Base-by-base conservation (phyloP, 441 rosid genomes). In the Populus trichocarpa region DNA sequence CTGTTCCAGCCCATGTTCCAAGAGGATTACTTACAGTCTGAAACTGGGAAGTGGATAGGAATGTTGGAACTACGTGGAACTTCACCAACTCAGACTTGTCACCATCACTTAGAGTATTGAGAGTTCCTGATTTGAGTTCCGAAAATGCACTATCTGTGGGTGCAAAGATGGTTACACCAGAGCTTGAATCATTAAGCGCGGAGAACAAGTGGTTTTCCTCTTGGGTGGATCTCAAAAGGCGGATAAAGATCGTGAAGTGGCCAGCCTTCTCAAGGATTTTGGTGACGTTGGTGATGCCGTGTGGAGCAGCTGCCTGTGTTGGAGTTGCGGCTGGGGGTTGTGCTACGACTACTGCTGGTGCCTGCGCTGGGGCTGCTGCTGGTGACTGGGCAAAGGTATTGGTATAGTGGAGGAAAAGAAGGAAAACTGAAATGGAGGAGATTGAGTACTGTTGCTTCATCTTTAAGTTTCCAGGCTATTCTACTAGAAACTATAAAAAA, bases 11-110 rank as follows among this genome's bases (percentile, higher is more conserved):
- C 66, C 66, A 61, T 1, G 99, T 93, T 75, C 90, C 82, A 16
- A 90, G 76, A 9, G 98, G 99, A 71, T 93, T 93, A 26, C 94
- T 95, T n/a, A 90, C 85, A 0, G 96, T 93, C 79, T 92, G 97
- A 82, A 95, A 92, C 75, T 90, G 93, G 2, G 96, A 69, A 30
- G 85, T 70, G 1, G 98, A 83, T 7, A 93, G 70, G 72, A 83
- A 89, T 14, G 84, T 80, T 13, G 98, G 95, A 71, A 95, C 72
- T 5, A 89, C 85, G 14, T 92, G 98, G 70, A 88, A 93, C 82
- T 57, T 91, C 87, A 59, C 66, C 23, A 61, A 1, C 66, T 61
- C 66, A 4, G 66, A 61, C 66, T 61, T 61, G 28, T 61, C 66
- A 0, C 66, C 66, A 4, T 61, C 66, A 4, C 66, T 61, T 23